Evolutionary conservation across 139 green algal genomes (phyloP), one percentile per base, ranked within the genome.

Genomic region (Chlamydomonas sphaeroides): DNA sequence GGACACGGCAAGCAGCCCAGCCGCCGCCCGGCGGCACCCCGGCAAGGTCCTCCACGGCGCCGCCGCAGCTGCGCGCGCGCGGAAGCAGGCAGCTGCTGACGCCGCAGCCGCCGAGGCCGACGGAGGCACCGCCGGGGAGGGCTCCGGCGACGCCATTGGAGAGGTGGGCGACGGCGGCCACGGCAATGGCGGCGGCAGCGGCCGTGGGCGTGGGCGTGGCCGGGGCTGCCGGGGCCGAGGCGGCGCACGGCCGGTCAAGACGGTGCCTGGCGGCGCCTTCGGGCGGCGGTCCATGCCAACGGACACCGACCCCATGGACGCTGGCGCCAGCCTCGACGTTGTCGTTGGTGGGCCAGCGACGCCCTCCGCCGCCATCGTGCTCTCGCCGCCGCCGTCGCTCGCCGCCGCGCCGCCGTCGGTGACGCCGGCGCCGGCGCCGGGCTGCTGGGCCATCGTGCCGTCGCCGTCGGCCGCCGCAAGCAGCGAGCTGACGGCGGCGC

Each of bases 381-480:
- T n/a, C n/a, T n/a, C n/a, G n/a, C n/a, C n/a, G n/a, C n/a, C n/a
- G n/a, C n/a, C n/a, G n/a, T n/a, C n/a, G n/a, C n/a, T n/a, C 18
- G 38, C 41, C n/a, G 26, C 42, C 10, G 41, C 67, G 45, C 25
- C 42, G 26, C n/a, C 41, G 36, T 8, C 41, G 42, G 21, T 17
- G 48, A 30, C 15, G 26, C 30, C 38, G 17, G 3, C 32, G 42
- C 41, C 69, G 53, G 8, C 35, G 3, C 20, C 51, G 5, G 59
- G 61, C 6, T 42, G 69, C 0, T 53, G 38, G 45, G 30, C 36
- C 1, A 65, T 72, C 41, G 20, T 49, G 3, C 75, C 75, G 23
- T 72, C 75, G 18, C 61, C 75, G 1, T n/a, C 75, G 3, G 75
- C 75, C 4, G 21, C 41, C 23, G 23, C 32, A 42, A 82, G 75